phyloP scores from a whole-genome alignment of 805 yeast species.

The Candida railenensis region DNA sequence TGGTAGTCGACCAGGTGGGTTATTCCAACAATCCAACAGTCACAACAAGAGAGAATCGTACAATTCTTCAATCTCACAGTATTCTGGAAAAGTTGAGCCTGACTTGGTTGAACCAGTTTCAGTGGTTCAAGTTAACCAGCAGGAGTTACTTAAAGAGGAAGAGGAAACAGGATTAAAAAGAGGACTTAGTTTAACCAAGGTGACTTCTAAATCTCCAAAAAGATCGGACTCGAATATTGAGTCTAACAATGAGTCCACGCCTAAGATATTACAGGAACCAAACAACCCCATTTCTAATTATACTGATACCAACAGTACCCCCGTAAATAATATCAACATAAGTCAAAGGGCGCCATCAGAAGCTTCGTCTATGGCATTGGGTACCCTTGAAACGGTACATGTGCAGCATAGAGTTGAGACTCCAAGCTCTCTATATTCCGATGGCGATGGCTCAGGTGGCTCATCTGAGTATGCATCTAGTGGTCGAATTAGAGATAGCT shows the following conservation, averaged over 20 bases:
- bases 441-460: slow-evolving; percentile 2
- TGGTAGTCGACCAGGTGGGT: background rate
- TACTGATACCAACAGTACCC: background rate
- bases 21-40: background rate
- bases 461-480: background rate
- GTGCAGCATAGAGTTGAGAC: background rate
- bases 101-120: slow-evolving; percentile 21
- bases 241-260: background rate
- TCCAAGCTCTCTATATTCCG: slow-evolving; percentile 5
- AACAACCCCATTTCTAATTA: background rate
- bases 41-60: slow-evolving; percentile 15
- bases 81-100: slow-evolving; percentile 17
- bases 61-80: slow-evolving; percentile 20
- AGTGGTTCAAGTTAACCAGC: slow-evolving; percentile 15
- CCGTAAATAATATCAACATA: background rate
- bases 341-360: background rate
- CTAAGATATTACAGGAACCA: background rate
- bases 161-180: slow-evolving; percentile 1
- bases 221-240: background rate
- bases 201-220: background rate
- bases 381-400: slow-evolving; percentile 1
- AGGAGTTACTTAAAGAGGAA: background rate
- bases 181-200: slow-evolving; percentile 3
- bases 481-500: background rate
- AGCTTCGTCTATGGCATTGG: slow-evolving; percentile 2